Conservation (phyloP, 2,329 filamentous ascomycete species). For the Scytalidium sp. region DNA sequence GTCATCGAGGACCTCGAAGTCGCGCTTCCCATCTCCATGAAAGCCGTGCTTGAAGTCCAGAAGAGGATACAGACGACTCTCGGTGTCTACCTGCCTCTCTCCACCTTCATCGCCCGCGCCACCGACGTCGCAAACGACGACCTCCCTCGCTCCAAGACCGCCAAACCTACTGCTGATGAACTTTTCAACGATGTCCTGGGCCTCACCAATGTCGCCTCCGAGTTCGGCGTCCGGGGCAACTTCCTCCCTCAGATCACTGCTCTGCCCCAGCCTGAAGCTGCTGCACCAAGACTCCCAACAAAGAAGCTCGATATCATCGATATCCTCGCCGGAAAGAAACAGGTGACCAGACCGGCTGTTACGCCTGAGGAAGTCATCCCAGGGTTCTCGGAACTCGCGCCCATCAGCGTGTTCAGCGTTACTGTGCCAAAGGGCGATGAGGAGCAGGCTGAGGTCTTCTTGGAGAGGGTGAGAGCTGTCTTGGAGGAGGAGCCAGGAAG, state of each 20-base stretch:
- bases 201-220: constrained; percentile 48
- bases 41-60: constrained; percentile 76
- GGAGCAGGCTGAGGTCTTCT: constrained; percentile 74
- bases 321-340: constrained; percentile 57
- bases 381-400: constrained; percentile 28
- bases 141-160: constrained; percentile 64
- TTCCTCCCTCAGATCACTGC: constrained; percentile 71
- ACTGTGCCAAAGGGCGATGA: constrained; percentile 77
- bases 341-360: constrained; percentile 11
- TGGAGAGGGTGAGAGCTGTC: constrained; percentile 81
- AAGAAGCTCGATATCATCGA: constrained; percentile 77
- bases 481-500: constrained; percentile 78
- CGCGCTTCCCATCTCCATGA: constrained; percentile 73
- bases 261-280: constrained; percentile 36
- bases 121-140: constrained; percentile 84
- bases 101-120: constrained; percentile 82
- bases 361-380: not conserved
- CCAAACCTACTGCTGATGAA: constrained; percentile 70
- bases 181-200: constrained; percentile 89
- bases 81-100: constrained; percentile 77
- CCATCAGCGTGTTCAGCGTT: constrained; percentile 78
- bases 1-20: constrained; percentile 54
- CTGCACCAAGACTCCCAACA: constrained; percentile 27
- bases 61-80: constrained; percentile 74
- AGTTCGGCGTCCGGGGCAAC: constrained; percentile 55